Conservation (phyloP, 371 early-diverging fungal genomes). For the Haplosporangium sp. region DNA sequence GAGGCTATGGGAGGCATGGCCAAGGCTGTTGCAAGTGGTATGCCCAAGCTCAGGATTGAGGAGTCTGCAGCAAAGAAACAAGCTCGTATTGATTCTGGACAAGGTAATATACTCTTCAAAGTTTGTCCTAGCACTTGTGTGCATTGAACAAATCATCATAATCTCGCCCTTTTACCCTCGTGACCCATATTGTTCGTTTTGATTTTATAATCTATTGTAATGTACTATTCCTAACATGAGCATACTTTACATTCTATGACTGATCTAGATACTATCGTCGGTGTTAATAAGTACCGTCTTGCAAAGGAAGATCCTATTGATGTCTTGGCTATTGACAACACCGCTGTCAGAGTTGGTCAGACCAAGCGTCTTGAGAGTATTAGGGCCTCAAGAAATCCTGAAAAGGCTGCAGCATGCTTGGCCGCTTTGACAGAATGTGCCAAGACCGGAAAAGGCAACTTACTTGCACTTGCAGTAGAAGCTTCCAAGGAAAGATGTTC, state of each 20-base stretch:
- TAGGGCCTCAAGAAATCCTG: conserved; percentile 64
- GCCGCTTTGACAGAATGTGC: conserved; percentile 74
- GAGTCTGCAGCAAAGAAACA: conserved; percentile 88
- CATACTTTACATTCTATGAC: not conserved
- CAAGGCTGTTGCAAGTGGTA: conserved; percentile 87
- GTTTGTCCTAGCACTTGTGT: too few species aligned
- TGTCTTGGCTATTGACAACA: conserved; percentile 84
- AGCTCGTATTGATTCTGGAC: conserved; percentile 85
- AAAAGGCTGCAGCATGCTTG: conserved; percentile 64
- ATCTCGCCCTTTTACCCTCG: too few species aligned
- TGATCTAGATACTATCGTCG: conserved; percentile 81
- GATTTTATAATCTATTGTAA: too few species aligned
- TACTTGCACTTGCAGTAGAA: conserved; percentile 69
- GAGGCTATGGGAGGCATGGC: conserved; percentile 92
- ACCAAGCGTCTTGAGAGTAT: conserved; percentile 68
- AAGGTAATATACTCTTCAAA: conserved; percentile 57
- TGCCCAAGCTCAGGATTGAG: conserved; percentile 89
- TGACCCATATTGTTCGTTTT: too few species aligned
- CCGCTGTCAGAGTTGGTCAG: conserved; percentile 74
- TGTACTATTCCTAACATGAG: not conserved
- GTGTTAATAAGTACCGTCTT: conserved; percentile 87
- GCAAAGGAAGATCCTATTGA: conserved; percentile 77
- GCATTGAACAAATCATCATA: too few species aligned
- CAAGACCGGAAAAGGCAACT: conserved; percentile 72
- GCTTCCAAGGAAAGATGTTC: conserved; percentile 83